Evolutionary conservation across 257 asterid genomes (phyloP).

Genomic region (Solanum chmielewskii): DNA sequence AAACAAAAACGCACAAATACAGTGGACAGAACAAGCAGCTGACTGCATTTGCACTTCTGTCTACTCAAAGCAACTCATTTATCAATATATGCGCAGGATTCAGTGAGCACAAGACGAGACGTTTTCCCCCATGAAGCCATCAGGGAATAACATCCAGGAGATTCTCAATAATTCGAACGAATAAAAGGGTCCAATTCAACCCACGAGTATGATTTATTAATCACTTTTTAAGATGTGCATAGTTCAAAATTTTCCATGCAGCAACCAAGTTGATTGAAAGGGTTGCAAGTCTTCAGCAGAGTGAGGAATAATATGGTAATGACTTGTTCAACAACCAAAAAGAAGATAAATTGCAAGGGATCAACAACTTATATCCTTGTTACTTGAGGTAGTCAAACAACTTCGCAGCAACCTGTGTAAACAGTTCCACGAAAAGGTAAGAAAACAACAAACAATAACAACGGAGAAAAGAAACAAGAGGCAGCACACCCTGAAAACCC

Average conservation of each 20-base stretch:
- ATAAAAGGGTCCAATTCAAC: neutral
- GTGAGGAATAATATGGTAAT: neutral
- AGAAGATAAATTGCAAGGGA: neutral
- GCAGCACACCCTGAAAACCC: neutral
- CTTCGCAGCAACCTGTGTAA: constrained; percentile 1
- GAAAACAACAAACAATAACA: neutral
- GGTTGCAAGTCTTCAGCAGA: neutral
- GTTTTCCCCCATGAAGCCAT: neutral
- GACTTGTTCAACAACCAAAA: neutral
- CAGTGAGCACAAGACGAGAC: neutral
- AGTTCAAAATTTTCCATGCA: neutral
- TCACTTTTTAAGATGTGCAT: neutral
- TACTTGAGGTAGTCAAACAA: constrained; percentile 2
- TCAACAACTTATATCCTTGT: neutral
- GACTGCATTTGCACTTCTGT: neutral
- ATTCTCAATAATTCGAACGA: neutral
- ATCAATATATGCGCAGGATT: neutral
- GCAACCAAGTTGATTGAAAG: neutral
- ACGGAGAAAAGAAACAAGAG: neutral
- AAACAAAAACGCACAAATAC: neutral
- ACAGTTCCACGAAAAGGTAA: neutral
- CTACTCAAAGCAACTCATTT: neutral
- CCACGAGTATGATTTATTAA: neutral
- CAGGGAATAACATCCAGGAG: neutral
- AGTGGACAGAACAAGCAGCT: neutral